Percentiles rank a stretch among this genome's conserved stretches.
Conservation (phyloP, 257 asterid species). For the Capsicum pubescens region DNA sequence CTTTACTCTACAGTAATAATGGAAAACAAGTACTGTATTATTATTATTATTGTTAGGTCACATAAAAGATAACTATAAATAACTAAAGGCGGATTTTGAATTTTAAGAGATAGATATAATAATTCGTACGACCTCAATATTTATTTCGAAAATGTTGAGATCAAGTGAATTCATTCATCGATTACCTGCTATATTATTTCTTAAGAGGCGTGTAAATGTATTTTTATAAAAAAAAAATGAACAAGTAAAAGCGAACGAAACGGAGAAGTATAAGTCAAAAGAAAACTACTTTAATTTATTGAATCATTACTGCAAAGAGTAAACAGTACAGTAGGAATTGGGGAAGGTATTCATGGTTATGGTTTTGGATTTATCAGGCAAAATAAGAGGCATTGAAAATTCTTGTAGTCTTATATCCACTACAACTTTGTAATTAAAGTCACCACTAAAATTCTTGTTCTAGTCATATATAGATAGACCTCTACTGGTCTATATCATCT, state of each 20-base stretch:
- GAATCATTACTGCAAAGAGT: background rate
- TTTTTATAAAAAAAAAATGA: too few species aligned
- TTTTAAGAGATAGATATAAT: background rate
- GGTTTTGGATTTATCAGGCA: slow-evolving; percentile 50
- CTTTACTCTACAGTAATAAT: background rate
- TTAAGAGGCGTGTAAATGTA: too few species aligned
- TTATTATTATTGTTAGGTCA: background rate
- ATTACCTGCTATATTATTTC: too few species aligned
- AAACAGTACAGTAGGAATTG: background rate
- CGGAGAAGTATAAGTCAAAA: background rate
- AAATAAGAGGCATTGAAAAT: background rate
- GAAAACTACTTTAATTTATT: background rate
- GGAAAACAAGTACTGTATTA: background rate
- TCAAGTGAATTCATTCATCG: too few species aligned
- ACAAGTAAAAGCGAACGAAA: too few species aligned
- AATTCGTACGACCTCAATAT: too few species aligned
- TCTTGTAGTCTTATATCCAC: slow-evolving; percentile 29
- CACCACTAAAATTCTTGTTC: background rate
- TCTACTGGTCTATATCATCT: slow-evolving; percentile 26
- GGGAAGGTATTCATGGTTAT: slow-evolving; percentile 16
- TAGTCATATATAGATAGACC: background rate
- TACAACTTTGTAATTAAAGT: slow-evolving; percentile 21
- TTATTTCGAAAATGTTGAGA: too few species aligned
- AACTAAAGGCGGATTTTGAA: background rate
- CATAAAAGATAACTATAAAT: background rate